These are phyloP conservation scores for Thielaviopsis populi DNA, from an alignment of 2,329 filamentous ascomycete genomes.

Conservation along the genomic window DNA sequence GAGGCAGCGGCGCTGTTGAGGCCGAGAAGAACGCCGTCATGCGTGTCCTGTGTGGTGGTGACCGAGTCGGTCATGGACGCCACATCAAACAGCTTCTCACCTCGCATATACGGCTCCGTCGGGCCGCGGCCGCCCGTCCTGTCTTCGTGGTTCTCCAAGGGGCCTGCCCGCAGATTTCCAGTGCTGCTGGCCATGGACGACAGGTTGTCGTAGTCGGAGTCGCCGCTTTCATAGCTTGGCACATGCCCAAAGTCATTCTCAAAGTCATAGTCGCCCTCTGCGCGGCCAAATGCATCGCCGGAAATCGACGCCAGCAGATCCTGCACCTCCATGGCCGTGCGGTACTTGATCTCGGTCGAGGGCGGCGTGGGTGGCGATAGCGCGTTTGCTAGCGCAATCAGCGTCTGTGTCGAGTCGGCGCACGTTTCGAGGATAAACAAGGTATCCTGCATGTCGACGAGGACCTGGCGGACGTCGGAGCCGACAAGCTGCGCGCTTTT, in stretches of 20 bases:
- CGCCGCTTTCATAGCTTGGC: conserved; percentile 32
- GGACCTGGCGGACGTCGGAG: conserved; percentile 47
- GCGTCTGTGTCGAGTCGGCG: conserved; percentile 88
- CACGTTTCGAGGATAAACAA: conserved; percentile 86
- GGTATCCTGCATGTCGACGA: conserved; percentile 72
- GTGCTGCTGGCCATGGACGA: conserved; percentile 10
- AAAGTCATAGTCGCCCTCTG: conserved; percentile 46
- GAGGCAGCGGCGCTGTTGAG: not conserved
- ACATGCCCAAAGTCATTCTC: conserved; percentile 47
- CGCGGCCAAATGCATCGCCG: conserved; percentile 60
- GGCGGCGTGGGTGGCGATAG: conserved; percentile 72
- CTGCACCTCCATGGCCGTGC: conserved; percentile 71
- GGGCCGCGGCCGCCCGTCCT: not conserved
- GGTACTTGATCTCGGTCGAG: conserved; percentile 69
- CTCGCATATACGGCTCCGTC: not conserved
- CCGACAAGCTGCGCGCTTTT: conserved; percentile 41
- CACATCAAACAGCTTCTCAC: conserved; percentile 35
- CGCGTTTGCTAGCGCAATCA: conserved; percentile 64
- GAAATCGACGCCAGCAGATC: conserved; percentile 85
- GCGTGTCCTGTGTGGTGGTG: conserved; percentile 23
- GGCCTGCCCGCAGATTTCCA: conserved; percentile 24
- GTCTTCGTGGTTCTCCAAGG: conserved; percentile 18
- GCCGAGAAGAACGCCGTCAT: conserved; percentile 26
- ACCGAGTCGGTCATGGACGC: conserved; percentile 21
- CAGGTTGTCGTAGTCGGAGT: conserved; percentile 22